phyloP scores from a whole-genome alignment of 1,284 basidiomycete genomes.

The Ustilago xerochloae region DNA sequence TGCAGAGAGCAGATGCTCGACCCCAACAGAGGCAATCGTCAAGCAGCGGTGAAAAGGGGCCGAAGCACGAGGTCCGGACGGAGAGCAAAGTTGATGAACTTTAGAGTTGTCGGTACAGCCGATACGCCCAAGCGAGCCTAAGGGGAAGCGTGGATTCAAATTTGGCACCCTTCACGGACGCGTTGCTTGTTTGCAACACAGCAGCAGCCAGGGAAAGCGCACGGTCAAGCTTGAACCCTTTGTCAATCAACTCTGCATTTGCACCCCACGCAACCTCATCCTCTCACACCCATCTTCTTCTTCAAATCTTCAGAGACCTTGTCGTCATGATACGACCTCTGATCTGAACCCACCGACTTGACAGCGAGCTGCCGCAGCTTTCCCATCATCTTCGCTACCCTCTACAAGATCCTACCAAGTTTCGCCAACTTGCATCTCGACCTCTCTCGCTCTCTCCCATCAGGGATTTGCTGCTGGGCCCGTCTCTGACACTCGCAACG shows the following conservation, averaged over 20 bases:
- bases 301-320: background rate
- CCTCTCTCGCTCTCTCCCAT: no score
- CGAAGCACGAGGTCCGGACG: no score
- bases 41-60: no score
- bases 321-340: background rate
- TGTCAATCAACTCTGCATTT: background rate
- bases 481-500: no score
- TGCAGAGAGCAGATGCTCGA: no score
- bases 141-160: background rate
- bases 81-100: background rate
- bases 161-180: no score
- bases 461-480: no score
- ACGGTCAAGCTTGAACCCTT: slow-evolving; percentile 1
- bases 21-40: no score
- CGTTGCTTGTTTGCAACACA: background rate
- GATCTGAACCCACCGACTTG: background rate
- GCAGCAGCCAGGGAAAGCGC: background rate
- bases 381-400: background rate
- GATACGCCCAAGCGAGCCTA: background rate
- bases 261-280: background rate
- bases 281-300: background rate
- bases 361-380: background rate
- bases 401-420: no score
- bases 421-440: no score
- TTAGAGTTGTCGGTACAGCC: background rate